A percentile compares a stretch with the other conserved stretches of the same genome.
Conservation (phyloP, 495 filamentous ascomycete genomes). For the Aspergillus conjunctus region DNA sequence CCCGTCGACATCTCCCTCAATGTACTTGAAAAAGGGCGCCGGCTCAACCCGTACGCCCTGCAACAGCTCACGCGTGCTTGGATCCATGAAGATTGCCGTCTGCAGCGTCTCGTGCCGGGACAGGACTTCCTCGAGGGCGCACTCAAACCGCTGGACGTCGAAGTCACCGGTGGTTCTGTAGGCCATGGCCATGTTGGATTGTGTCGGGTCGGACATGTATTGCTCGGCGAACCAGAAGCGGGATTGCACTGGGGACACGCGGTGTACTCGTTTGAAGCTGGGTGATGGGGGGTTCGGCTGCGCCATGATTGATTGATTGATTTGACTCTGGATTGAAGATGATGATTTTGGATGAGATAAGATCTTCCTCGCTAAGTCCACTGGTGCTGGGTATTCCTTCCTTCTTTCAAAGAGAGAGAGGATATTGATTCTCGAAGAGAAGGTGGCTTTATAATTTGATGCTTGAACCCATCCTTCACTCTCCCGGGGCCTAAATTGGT, state of each 20-base stretch:
- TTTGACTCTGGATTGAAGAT: too few species aligned
- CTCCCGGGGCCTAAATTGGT: too few species aligned
- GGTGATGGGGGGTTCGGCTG: too few species aligned
- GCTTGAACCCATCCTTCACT: too few species aligned
- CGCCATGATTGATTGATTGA: too few species aligned
- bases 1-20: background rate
- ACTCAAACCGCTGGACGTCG: background rate
- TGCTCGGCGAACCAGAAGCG: constrained; percentile 10
- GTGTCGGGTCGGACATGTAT: constrained; percentile 9
- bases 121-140: background rate
- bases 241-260: constrained; percentile 8
- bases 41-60: background rate
- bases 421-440: too few species aligned
- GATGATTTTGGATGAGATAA: too few species aligned
- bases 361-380: too few species aligned
- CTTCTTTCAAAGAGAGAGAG: too few species aligned
- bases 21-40: constrained; percentile 5
- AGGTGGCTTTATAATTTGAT: too few species aligned
- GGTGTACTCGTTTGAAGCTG: background rate
- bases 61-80: background rate
- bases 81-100: constrained; percentile 10
- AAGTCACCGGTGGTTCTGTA: constrained; percentile 9
- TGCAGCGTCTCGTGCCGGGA: constrained; percentile 7
- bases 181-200: constrained; percentile 7
- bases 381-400: too few species aligned